Evolutionary conservation across 495 filamentous ascomycete species (phyloP).

Genomic region (Umbilicaria muhlenbergii): DNA sequence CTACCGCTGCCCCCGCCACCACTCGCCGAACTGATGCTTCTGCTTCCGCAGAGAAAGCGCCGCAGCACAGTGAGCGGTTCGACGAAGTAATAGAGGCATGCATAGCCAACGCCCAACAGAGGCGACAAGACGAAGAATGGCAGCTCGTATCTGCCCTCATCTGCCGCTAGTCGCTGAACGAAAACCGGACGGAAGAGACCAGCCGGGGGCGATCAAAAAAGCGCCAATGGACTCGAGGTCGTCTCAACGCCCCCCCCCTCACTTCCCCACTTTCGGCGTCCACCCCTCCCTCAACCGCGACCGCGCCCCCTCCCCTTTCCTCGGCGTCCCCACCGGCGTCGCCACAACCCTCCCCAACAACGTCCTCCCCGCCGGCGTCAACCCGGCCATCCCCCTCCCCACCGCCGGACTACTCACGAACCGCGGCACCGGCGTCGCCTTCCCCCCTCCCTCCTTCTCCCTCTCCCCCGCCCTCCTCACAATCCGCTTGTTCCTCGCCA

Average conservation of each 20-base stretch:
- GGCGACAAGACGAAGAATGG: no score
- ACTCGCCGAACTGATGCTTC: no score
- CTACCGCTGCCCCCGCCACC: no score
- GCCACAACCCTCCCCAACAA: constrained; percentile 51
- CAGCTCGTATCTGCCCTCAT: no score
- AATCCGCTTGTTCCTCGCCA: constrained; percentile 52
- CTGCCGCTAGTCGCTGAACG: no score
- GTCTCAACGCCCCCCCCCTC: constrained; percentile 2
- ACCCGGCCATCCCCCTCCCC: constrained; percentile 28
- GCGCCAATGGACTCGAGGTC: no score
- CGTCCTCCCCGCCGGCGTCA: constrained; percentile 64
- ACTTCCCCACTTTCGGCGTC: constrained; percentile 31
- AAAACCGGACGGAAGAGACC: no score
- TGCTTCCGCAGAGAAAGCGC: no score
- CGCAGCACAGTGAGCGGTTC: no score
- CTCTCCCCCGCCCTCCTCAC: constrained; percentile 26
- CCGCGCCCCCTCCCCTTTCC: constrained; percentile 2
- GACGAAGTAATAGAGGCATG: no score
- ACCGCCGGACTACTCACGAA: constrained; percentile 63
- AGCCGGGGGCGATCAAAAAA: no score
- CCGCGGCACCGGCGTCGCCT: constrained; percentile 40
- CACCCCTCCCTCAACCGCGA: constrained; percentile 30
- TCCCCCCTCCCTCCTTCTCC: constrained; percentile 27
- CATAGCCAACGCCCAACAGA: no score
- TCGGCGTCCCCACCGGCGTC: constrained; percentile 22